Base-by-base conservation (phyloP, 805 yeast species). In the Yarrowia sp. region DNA sequence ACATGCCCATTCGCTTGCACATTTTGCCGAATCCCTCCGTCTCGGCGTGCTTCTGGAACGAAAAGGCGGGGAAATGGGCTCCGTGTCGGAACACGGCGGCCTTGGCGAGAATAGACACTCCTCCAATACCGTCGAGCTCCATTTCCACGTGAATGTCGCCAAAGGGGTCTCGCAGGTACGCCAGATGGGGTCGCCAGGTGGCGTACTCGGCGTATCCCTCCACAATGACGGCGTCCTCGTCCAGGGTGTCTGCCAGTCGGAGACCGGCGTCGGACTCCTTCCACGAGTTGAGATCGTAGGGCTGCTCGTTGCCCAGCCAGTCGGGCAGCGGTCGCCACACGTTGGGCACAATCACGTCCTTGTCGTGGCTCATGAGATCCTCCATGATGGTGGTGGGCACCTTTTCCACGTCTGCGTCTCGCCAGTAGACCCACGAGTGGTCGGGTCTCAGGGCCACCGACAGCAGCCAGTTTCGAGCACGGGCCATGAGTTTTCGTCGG, bases 311-410 rank as follows among this genome's bases (percentile, higher is more conserved):
- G 19, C 95, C 96, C 71, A 95, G 84, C 79, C 93, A 95, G 56
- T 88, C 89, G 2, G 99, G 99, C 71, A 95, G 82, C 1, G 98
- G 99, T 74, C 99, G 84, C 99, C 99, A 95, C 42, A 95, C 97
- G 75, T 95, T 94, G 22, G 98, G 99, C 12, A 94, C 98, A 68
- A 92, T 91, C 38, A 94, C 96, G 76, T 95, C 98, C 77, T 86
- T 88, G 77, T 90, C 86, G 78, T 92, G 97, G 75, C 88, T 90
- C 98, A 94, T 94, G 74, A 94, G 82, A 79, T 94, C 98, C 79
- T 94, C 97, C 71, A 94, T 79, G 70, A 94, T 87, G 2, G 97
- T 87, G 1, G 88, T 84, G 1, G 98, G 97, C 36, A 90, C 89
- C 0, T 94, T 89, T 78, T 94, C 97, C n/a, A 94, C 97, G 78